Conservation (phyloP, 139 green algal species). For the Mesotaenium endlicherianum region DNA sequence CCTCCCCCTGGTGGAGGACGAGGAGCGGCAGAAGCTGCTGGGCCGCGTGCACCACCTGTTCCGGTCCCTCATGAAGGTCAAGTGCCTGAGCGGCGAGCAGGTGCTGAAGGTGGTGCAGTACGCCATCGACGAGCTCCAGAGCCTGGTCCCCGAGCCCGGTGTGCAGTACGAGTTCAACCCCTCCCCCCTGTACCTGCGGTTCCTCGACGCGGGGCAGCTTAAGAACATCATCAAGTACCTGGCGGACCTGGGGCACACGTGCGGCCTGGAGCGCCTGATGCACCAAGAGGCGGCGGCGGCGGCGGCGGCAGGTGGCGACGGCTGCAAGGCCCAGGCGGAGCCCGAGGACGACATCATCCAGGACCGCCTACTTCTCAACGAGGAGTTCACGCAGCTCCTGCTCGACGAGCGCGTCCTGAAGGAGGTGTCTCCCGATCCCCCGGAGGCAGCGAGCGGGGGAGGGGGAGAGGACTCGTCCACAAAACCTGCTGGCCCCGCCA, state of each 20-base stretch:
- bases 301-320: no score
- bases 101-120: conserved; percentile 28
- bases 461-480: no score
- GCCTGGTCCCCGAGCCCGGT: not conserved
- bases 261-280: not conserved
- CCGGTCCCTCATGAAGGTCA: conserved; percentile 13
- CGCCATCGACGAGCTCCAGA: conserved; percentile 14
- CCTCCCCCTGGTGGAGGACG: conserved; percentile 14
- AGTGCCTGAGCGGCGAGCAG: conserved; percentile 1
- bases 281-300: no score
- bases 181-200: conserved; percentile 12
- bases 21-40: conserved; percentile 14
- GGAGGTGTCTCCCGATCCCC: not conserved
- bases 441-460: no score
- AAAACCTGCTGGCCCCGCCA: no score
- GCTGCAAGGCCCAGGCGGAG: no score
- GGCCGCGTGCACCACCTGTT: not conserved
- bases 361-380: conserved; percentile 13
- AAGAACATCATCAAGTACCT: conserved; percentile 6
- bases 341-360: conserved; percentile 22
- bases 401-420: conserved; percentile 23
- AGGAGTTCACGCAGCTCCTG: conserved; percentile 13
- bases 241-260: not conserved
- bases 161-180: conserved; percentile 8
- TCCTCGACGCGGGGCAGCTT: not conserved